Evolutionary conservation across 2,329 filamentous ascomycete genomes (phyloP).

Genomic region (Fusarium citri): DNA sequence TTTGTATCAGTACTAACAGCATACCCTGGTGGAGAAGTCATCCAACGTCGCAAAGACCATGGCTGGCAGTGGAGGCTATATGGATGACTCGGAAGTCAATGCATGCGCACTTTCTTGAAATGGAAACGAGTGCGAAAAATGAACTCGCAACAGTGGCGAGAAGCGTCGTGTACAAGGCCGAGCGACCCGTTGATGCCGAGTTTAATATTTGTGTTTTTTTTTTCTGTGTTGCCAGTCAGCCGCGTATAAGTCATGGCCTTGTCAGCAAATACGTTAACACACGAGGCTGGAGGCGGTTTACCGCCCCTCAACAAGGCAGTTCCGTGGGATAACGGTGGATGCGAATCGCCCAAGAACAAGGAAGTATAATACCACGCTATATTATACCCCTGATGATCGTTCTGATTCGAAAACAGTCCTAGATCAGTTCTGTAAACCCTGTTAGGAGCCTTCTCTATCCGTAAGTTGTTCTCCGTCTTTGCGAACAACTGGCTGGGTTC

Average conservation of each 20-base stretch:
- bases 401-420: slow-evolving; percentile 7
- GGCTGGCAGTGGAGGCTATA: neutral
- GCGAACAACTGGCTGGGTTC: slow-evolving; percentile 7
- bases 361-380: slow-evolving; percentile 10
- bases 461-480: slow-evolving; percentile 21
- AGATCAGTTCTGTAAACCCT: neutral
- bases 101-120: slow-evolving; percentile 4
- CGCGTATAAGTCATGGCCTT: slow-evolving; percentile 31
- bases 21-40: slow-evolving; percentile 18
- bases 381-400: slow-evolving; percentile 14
- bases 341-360: neutral
- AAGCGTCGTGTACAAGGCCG: slow-evolving; percentile 32
- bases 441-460: slow-evolving; percentile 16
- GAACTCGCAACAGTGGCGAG: slow-evolving; percentile 26
- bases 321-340: slow-evolving; percentile 12
- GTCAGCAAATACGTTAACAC: slow-evolving; percentile 32
- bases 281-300: slow-evolving; percentile 22
- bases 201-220: neutral
- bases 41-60: slow-evolving; percentile 7
- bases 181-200: slow-evolving; percentile 22
- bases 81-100: neutral
- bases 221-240: slow-evolving; percentile 10
- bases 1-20: too few species aligned
- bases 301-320: slow-evolving; percentile 1
- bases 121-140: slow-evolving; percentile 13